Percentiles rank a stretch among this genome's conserved stretches.
Conservation (phyloP, 371 early-diverging fungal species). For the Syncephalastrum monosporum region DNA sequence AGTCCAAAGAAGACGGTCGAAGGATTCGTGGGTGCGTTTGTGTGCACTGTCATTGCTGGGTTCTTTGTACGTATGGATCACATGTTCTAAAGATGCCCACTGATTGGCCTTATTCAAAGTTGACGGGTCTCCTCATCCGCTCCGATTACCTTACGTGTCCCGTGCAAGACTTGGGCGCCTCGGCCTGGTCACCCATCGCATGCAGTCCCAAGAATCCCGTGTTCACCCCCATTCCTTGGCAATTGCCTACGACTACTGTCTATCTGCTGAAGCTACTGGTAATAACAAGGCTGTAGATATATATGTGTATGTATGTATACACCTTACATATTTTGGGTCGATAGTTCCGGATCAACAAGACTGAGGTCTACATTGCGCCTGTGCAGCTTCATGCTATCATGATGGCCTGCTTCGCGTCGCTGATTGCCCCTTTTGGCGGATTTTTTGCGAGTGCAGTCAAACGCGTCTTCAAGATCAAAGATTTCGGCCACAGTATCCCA, state of each 20-base stretch:
- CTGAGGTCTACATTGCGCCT: slow-evolving; percentile 66
- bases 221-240: slow-evolving; percentile 43
- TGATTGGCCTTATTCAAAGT: background rate
- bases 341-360: slow-evolving; percentile 31
- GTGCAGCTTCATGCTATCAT: slow-evolving; percentile 89
- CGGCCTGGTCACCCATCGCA: slow-evolving; percentile 47
- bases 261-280: slow-evolving; percentile 29
- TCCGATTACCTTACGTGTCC: slow-evolving; percentile 90
- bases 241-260: slow-evolving; percentile 25
- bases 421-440: slow-evolving; percentile 99
- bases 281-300: slow-evolving; percentile 10
- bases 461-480: slow-evolving; percentile 98
- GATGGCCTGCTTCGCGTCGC: slow-evolving; percentile 92
- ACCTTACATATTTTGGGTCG: slow-evolving; percentile 3
- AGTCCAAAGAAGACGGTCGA: slow-evolving; percentile 99
- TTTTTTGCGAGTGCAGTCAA: slow-evolving; percentile 99
- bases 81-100: background rate
- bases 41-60: slow-evolving; percentile 87
- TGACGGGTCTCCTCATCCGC: slow-evolving; percentile 48
- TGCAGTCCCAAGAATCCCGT: slow-evolving; percentile 54
- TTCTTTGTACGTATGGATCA: slow-evolving; percentile 57
- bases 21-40: slow-evolving; percentile 95
- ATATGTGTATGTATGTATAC: background rate
- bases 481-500: slow-evolving; percentile 98
- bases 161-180: slow-evolving; percentile 54